Evolutionary conservation across 2,329 filamentous ascomycete species (phyloP), one percentile per base, ranked within the genome.

Genomic region (Aspergillus caelatus): DNA sequence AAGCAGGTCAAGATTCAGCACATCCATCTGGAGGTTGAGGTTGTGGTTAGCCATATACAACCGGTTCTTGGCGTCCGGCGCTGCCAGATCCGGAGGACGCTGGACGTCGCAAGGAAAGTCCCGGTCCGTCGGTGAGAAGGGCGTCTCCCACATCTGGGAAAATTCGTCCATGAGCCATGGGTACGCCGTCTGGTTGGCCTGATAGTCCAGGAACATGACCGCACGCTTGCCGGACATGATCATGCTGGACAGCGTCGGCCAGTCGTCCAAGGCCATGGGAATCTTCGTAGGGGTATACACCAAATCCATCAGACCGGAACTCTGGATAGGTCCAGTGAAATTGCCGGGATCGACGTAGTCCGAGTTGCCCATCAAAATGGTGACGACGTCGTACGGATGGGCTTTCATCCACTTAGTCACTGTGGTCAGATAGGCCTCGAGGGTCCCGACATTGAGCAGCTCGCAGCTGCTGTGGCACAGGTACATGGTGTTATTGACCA

Each of bases 41-140:
- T 97, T 97, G 81, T 97, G 94, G 78, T 97, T 97, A 72, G 91
- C 86, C 73, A 97, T 84, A 75, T 94, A 96, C 78, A 96, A 83
- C 50, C 89, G 85, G 34, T 89, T 82, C 62, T 82, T 80, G 0
- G 86, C 84, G 9, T 86, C 82, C 2, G 83, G 78, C 0, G 75
- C 72, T 2, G 80, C 71, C 62, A 96, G 80, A 50, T 86, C 81
- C 0, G 92, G 92, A 0, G 94, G 93, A 0, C 94, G 89, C 74
- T 97, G 87, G 43, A 89, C 83, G 0, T 82, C 88, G 80, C 94
- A 97, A 0, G 93, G 93, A 75, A 97, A 96, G 0, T 77, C 75
- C 3, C 88, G 79, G 70, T 89, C 78, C 0, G 84, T 86, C 0
- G 87, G 93, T 59, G 93, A 91, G 75, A 96, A 97, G 0, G 92